phyloP scores from a whole-genome alignment of 306 rosid genomes.

The Hippophae rhamnoides region DNA sequence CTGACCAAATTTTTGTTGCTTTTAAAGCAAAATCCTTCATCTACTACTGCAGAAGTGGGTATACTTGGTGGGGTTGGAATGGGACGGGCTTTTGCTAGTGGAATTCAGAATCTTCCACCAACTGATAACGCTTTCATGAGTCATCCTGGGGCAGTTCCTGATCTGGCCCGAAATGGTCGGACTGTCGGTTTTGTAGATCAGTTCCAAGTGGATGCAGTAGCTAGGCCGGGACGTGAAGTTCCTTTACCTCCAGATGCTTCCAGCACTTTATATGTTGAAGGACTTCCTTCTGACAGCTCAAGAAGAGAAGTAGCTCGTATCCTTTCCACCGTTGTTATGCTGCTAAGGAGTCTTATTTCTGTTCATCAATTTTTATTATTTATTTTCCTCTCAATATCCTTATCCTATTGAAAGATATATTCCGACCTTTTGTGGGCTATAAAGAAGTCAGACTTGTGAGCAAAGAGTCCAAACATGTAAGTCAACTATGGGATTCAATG shows the following conservation, averaged over 20 bases:
- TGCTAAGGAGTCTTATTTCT: constrained; percentile 13
- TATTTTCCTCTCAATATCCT: constrained; percentile 22
- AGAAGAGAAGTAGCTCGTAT: constrained; percentile 89
- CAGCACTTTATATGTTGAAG: constrained; percentile 81
- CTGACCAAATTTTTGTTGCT: constrained; percentile 29
- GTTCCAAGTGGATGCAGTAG: constrained; percentile 40
- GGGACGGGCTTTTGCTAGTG: constrained; percentile 44
- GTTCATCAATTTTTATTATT: neutral
- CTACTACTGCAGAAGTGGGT: constrained; percentile 58
- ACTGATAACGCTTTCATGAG: constrained; percentile 48
- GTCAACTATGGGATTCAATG: constrained; percentile 17
- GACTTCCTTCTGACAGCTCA: constrained; percentile 78
- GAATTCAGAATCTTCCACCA: constrained; percentile 40
- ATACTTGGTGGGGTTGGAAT: constrained; percentile 43
- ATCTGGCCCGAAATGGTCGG: constrained; percentile 49
- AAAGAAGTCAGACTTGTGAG: constrained; percentile 84
- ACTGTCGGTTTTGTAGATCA: constrained; percentile 46
- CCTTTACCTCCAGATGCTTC: constrained; percentile 89
- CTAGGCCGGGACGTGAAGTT: constrained; percentile 63
- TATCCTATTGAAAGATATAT: constrained; percentile 48
- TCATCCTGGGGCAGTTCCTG: constrained; percentile 45
- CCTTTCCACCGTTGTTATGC: constrained; percentile 31
- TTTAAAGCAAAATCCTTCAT: constrained; percentile 58
- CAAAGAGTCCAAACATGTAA: constrained; percentile 81
- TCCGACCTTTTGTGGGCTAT: constrained; percentile 93